Evolutionary conservation across 2,329 filamentous ascomycete genomes (phyloP).

Genomic region (Diaporthe humulicola): DNA sequence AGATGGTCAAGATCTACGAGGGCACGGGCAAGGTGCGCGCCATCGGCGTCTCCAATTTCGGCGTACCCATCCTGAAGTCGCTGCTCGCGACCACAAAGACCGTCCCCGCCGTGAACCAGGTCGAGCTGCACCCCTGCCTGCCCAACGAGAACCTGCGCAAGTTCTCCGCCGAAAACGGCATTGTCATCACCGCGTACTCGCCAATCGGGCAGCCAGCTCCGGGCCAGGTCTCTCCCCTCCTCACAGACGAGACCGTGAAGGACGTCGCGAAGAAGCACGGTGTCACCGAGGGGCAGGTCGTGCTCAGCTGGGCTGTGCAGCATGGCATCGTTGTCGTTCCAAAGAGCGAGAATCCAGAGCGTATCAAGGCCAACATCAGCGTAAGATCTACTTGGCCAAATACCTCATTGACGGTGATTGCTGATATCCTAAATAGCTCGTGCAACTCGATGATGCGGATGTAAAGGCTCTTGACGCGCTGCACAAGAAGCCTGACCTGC

Average conservation of each 20-base stretch:
- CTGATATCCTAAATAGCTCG: conserved; percentile 13
- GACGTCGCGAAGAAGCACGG: conserved; percentile 44
- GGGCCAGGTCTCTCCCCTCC: conserved; percentile 22
- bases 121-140: conserved; percentile 64
- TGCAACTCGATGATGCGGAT: conserved; percentile 35
- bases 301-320: conserved; percentile 37
- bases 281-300: conserved; percentile 31
- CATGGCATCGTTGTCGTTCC: conserved; percentile 36
- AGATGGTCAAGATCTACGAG: conserved; percentile 58
- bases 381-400: not conserved
- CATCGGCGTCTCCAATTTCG: conserved; percentile 79
- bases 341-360: conserved; percentile 39
- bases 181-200: conserved; percentile 76
- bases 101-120: conserved; percentile 70
- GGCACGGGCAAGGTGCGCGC: conserved; percentile 71
- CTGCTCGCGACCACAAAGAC: conserved; percentile 67
- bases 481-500: conserved; percentile 35
- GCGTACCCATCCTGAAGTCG: conserved; percentile 74
- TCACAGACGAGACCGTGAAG: conserved; percentile 43
- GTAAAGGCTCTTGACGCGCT: conserved; percentile 26
- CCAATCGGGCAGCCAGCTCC: conserved; percentile 53
- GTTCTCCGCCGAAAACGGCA: conserved; percentile 72
- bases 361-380: conserved; percentile 37
- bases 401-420: not conserved
- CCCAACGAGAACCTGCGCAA: conserved; percentile 69